Evolutionary conservation across 441 rosid species (phyloP).

Genomic region (Manihot esculenta): DNA sequence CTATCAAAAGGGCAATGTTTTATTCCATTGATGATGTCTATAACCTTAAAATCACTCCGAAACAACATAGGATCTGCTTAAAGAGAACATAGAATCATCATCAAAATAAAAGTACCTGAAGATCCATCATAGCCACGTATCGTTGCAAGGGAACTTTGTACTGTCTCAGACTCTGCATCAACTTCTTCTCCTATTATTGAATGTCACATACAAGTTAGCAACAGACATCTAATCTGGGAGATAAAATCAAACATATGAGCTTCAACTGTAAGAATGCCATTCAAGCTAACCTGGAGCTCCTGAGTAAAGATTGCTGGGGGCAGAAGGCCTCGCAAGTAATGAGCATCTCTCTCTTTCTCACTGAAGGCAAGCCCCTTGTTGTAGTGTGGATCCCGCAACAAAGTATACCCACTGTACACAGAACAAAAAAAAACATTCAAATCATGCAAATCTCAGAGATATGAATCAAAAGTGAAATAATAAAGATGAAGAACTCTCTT

Average conservation of each 20-base stretch:
- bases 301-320: conserved; percentile 75
- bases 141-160: conserved; percentile 88
- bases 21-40: too few relatives aligned
- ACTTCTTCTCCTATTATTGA: conserved; percentile 62
- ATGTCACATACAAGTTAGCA: conserved; percentile 8
- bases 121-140: conserved; percentile 91
- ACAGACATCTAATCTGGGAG: not conserved
- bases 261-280: not conserved
- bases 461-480: not conserved
- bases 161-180: conserved; percentile 83
- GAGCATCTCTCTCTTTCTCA: too few relatives aligned
- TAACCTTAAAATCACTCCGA: too few relatives aligned
- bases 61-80: too few relatives aligned
- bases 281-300: conserved; percentile 66
- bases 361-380: conserved; percentile 92
- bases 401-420: conserved; percentile 68
- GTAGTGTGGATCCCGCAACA: conserved; percentile 88
- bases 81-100: not conserved
- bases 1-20: too few relatives aligned
- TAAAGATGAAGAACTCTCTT: not conserved
- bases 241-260: not conserved
- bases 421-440: too few relatives aligned
- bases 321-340: conserved; percentile 86
- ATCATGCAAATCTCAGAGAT: too few relatives aligned
- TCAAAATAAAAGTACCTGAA: conserved; percentile 54